Base-by-base conservation (phyloP, 1,139 yeast genomes). In the Yamadazyma sp. region DNA sequence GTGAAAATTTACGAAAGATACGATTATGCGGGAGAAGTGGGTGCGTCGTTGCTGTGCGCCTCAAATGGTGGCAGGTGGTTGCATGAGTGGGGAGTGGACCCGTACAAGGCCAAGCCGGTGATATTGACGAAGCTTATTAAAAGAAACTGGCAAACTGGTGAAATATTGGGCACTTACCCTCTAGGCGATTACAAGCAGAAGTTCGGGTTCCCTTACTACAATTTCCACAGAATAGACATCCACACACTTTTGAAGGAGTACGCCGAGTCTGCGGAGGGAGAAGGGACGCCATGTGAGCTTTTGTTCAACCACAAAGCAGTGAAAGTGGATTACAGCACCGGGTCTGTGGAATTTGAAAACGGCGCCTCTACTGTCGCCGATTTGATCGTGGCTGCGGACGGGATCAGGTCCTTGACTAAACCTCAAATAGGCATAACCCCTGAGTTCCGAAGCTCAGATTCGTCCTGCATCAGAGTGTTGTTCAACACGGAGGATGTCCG, bases 351-450 rank as follows among this genome's bases (percentile, higher is more conserved):
- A 11, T 51, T 57, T 11, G 44, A 51, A 11, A 50, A 49, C 33
- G 66, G 65, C 8, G 42, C 40, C 2, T 43, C 33, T 4, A 53
- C 50, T 36, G 39, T 49, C 3, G 69, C 57, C 8, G 73, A 66
- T 45, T 50, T 66, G 25, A 51, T 67, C 11, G 48, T 66, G 33
- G 73, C 69, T 6, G 68, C 68, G 30, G 73, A 66, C 48, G 73
- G 73, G 3, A 54, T 66, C 36, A 56, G 58, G 39, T 62, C 69
- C 4, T 44, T 46, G 15, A 45, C 59, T 15, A 47, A 61, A 27
- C 54, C 53, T 14, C 49, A 50, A 17, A 38, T 52, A 15, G 56
- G 54, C 22, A 48, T 51, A 24, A 47, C 54, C 4, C 58, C 56
- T 3, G 48, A 41, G 34, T 54, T 51, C 39, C 51, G 48, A 22